Evolutionary conservation across 768 basidiomycete species (phyloP).

Genomic region (Auricularia sp.): DNA sequence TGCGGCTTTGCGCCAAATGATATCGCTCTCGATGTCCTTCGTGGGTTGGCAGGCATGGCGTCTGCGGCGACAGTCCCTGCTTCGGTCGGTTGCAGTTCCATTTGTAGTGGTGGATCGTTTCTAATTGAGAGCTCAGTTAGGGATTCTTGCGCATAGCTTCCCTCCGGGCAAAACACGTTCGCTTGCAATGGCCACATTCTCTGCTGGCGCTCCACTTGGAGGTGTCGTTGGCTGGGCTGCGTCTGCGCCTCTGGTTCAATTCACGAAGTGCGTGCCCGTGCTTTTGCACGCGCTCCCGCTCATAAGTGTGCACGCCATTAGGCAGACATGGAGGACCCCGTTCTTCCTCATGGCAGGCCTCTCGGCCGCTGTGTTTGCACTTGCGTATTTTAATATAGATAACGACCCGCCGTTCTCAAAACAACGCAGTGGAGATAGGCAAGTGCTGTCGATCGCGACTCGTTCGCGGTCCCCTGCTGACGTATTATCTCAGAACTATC

Average conservation of each 20-base stretch:
- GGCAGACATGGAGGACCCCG: conserved; percentile 52
- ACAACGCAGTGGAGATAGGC: conserved; percentile 12
- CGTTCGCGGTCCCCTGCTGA: background rate
- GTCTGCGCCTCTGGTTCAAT: conserved; percentile 64
- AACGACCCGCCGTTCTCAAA: conserved; percentile 32
- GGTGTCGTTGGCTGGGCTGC: conserved; percentile 57
- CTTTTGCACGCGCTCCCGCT: background rate
- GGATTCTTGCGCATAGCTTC: conserved; percentile 74
- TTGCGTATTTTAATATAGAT: conserved; percentile 53
- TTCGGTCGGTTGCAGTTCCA: conserved; percentile 33
- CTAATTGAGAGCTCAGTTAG: conserved; percentile 35
- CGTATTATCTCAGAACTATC: conserved; percentile 33
- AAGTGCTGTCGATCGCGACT: conserved; percentile 20
- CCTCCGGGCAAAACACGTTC: conserved; percentile 57
- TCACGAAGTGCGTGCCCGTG: conserved; percentile 23
- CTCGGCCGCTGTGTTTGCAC: conserved; percentile 38
- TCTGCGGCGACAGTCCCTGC: conserved; percentile 67
- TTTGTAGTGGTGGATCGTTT: background rate
- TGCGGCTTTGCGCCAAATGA: conserved; percentile 54
- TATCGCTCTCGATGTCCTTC: conserved; percentile 53
- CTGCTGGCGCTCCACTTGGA: conserved; percentile 78
- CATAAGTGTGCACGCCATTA: conserved; percentile 1
- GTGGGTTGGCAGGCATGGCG: conserved; percentile 76
- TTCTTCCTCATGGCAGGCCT: conserved; percentile 55
- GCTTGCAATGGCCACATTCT: conserved; percentile 71